A percentile compares a stretch with the other conserved stretches of the same genome.
Evolutionary conservation across 257 asterid genomes (phyloP).

Genomic region (Nicotiana knightiana): DNA sequence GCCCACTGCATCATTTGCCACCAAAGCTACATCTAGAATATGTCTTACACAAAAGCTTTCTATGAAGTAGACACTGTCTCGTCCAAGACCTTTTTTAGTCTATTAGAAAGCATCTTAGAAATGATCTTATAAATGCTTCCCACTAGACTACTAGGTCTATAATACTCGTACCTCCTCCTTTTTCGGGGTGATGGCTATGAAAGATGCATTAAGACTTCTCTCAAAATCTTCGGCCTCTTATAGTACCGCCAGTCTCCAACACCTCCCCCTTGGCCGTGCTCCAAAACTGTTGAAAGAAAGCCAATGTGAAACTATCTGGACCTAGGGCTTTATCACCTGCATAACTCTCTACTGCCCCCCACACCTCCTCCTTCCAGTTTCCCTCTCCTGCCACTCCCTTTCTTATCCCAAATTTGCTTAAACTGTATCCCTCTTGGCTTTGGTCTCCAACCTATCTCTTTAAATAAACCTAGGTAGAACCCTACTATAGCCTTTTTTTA

Average conservation of each 20-base stretch:
- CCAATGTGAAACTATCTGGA: not conserved
- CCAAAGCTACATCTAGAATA: not conserved
- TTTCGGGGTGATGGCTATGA: not conserved
- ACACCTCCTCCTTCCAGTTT: not conserved
- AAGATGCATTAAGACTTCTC: not conserved
- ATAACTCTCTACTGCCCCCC: not conserved
- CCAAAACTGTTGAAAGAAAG: not conserved
- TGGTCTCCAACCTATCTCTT: not conserved
- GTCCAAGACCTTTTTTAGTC: not conserved
- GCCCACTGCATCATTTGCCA: not conserved
- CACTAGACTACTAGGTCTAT: not conserved
- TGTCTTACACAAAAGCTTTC: not conserved
- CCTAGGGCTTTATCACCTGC: not conserved
- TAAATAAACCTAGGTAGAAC: not conserved
- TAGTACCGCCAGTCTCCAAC: not conserved
- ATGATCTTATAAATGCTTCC: not conserved
- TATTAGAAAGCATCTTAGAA: not conserved
- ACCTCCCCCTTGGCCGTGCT: not conserved
- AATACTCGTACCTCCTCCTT: not conserved
- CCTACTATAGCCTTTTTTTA: not conserved
- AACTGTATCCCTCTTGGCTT: not conserved
- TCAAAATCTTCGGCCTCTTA: not conserved
- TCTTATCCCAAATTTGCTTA: not conserved
- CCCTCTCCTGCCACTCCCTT: not conserved
- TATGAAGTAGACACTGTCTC: not conserved